phyloP scores from a whole-genome alignment of 495 filamentous ascomycete genomes.

The Friedmanniomyces simplex region DNA sequence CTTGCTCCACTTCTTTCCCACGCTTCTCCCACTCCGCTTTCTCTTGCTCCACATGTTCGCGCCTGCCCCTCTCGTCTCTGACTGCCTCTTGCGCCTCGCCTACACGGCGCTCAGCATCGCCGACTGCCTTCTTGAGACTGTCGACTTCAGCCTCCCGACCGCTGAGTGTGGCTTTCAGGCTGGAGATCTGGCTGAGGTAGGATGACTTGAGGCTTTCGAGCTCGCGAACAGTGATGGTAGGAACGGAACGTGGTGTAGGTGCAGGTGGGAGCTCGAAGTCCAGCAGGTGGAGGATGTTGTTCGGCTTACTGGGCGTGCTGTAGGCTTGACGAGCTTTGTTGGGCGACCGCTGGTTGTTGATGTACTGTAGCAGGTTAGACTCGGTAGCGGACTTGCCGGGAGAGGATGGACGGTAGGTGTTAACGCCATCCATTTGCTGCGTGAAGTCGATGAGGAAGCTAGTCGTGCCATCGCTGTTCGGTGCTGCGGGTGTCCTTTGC shows the following conservation, averaged over 20 bases:
- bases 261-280: constrained; percentile 88
- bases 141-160: constrained; percentile 85
- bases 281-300: constrained; percentile 52
- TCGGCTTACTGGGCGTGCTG: constrained; percentile 38
- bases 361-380: constrained; percentile 35
- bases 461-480: constrained; percentile 45
- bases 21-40: constrained; percentile 73
- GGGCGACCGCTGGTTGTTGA: constrained; percentile 36
- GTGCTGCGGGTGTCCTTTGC: constrained; percentile 24
- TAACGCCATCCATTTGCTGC: constrained; percentile 52
- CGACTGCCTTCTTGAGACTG: constrained; percentile 72
- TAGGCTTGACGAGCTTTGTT: constrained; percentile 24
- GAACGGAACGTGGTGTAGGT: constrained; percentile 83
- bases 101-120: constrained; percentile 83
- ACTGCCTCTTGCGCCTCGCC: constrained; percentile 72
- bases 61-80: constrained; percentile 57
- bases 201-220: constrained; percentile 81
- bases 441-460: constrained; percentile 81
- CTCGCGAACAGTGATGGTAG: constrained; percentile 82
- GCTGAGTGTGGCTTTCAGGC: constrained; percentile 74
- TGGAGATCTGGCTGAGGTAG: constrained; percentile 82
- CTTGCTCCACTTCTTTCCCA: constrained; percentile 71
- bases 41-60: constrained; percentile 63
- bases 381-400: constrained; percentile 36
- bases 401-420: constrained; percentile 32